phyloP scores from a whole-genome alignment of 1,284 basidiomycete species.

The Mycosarcoma maydis region DNA sequence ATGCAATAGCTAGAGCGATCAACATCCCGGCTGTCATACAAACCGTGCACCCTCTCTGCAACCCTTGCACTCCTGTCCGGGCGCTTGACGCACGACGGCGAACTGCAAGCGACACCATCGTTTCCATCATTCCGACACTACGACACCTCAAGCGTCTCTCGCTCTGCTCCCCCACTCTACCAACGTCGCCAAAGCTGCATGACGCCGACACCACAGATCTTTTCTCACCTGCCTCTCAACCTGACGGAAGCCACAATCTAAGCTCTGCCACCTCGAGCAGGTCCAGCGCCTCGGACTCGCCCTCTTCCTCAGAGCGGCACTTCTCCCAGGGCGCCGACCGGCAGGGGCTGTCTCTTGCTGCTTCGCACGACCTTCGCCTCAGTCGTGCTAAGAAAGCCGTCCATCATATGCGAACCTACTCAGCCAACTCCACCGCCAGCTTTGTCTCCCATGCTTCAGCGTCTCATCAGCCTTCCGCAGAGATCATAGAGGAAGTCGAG shows the following conservation, averaged over 20 bases:
- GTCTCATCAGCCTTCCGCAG: slow-evolving; percentile 23
- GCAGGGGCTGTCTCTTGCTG: slow-evolving; percentile 7
- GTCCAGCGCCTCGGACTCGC: slow-evolving; percentile 21
- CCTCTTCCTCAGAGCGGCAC: slow-evolving; percentile 20
- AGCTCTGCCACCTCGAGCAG: background rate
- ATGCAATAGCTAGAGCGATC: no score
- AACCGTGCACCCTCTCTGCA: background rate
- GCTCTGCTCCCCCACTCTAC: slow-evolving; percentile 33
- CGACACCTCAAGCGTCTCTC: slow-evolving; percentile 50
- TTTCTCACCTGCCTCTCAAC: slow-evolving; percentile 14
- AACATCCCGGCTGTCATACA: no score
- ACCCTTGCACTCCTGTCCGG: background rate
- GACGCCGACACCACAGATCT: slow-evolving; percentile 14
- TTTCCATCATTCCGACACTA: slow-evolving; percentile 36
- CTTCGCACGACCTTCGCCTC: slow-evolving; percentile 22
- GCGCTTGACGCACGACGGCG: slow-evolving; percentile 2
- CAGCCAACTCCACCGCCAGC: slow-evolving; percentile 30
- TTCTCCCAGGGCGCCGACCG: slow-evolving; percentile 24
- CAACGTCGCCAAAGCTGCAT: slow-evolving; percentile 20
- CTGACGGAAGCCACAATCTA: slow-evolving; percentile 5
- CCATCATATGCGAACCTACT: slow-evolving; percentile 43
- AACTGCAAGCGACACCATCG: slow-evolving; percentile 4
- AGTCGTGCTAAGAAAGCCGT: slow-evolving; percentile 36
- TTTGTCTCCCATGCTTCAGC: slow-evolving; percentile 38
- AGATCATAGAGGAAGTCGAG: slow-evolving; percentile 36